Percentiles rank a stretch among this genome's conserved stretches.
phyloP scores from a whole-genome alignment of 2,329 filamentous ascomycete species.

The Calonectria pauciramosa region DNA sequence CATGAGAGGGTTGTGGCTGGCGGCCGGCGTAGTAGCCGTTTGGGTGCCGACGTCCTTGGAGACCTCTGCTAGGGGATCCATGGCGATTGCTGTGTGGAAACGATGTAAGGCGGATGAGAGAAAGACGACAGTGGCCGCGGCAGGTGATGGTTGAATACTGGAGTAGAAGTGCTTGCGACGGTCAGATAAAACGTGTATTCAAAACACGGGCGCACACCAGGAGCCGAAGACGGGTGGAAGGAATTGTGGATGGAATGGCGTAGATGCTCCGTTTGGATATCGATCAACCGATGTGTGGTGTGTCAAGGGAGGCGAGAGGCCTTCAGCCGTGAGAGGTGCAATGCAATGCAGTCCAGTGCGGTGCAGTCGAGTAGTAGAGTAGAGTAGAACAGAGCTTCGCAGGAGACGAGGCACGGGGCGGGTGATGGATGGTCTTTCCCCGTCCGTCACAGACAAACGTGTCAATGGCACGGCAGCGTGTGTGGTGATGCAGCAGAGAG shows the following conservation, averaged over 20 bases:
- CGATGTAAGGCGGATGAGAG: background rate
- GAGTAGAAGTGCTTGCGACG: background rate
- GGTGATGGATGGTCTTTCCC: background rate
- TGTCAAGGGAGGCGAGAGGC: background rate
- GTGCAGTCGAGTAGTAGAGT: background rate
- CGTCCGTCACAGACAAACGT: background rate
- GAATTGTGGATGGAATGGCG: constrained; percentile 11
- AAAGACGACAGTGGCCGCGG: background rate
- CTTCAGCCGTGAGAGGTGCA: background rate
- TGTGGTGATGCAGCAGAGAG: background rate
- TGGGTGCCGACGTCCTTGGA: constrained; percentile 18
- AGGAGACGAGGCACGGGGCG: background rate
- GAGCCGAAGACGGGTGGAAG: background rate
- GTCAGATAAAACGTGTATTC: background rate
- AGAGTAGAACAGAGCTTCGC: too few relatives aligned
- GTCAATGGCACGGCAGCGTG: background rate
- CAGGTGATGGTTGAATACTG: background rate
- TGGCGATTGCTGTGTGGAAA: background rate
- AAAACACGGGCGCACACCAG: background rate
- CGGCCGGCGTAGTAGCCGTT: background rate
- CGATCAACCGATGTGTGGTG: background rate
- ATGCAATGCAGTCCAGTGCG: background rate
- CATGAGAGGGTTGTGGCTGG: constrained; percentile 42
- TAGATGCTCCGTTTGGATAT: background rate
- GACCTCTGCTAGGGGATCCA: constrained; percentile 16